Evolutionary conservation across 2,329 filamentous ascomycete genomes (phyloP).

Genomic region (Alternaria arborescens): DNA sequence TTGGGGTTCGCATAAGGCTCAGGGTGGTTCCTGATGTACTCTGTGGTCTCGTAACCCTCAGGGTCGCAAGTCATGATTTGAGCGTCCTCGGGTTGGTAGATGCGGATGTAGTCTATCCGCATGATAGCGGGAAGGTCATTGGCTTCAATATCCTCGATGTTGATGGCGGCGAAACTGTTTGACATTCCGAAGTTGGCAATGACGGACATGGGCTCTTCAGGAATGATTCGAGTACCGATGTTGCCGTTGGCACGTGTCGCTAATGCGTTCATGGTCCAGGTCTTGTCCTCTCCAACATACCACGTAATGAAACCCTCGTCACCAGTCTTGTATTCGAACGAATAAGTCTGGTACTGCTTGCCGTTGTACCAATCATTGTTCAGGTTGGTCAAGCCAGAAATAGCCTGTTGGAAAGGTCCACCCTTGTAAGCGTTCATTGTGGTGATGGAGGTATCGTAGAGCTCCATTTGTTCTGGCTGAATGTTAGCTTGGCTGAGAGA

Average conservation of each 20-base stretch:
- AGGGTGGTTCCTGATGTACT: constrained; percentile 70
- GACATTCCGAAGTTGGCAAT: constrained; percentile 77
- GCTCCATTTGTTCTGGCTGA: constrained; percentile 65
- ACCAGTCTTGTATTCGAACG: constrained; percentile 66
- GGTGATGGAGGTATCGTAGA: constrained; percentile 67
- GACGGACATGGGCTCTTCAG: constrained; percentile 72
- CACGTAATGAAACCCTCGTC: constrained; percentile 69
- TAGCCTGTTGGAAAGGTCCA: constrained; percentile 64
- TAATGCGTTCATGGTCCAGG: constrained; percentile 68
- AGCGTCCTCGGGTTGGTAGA: constrained; percentile 70
- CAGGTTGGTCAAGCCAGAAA: constrained; percentile 62
- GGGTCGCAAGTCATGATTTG: constrained; percentile 73
- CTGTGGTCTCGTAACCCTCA: constrained; percentile 70
- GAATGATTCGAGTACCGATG: constrained; percentile 70
- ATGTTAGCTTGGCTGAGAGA: constrained; percentile 19
- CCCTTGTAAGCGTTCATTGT: constrained; percentile 64
- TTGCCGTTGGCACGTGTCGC: constrained; percentile 74
- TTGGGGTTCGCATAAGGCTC: constrained; percentile 71
- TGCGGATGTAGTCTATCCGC: constrained; percentile 74
- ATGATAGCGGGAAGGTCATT: constrained; percentile 68
- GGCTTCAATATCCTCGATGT: constrained; percentile 62
- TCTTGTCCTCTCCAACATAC: constrained; percentile 71
- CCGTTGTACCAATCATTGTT: constrained; percentile 68
- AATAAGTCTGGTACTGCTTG: constrained; percentile 63
- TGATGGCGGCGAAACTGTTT: constrained; percentile 69